phyloP scores from a whole-genome alignment of 1,139 yeast genomes.

The Yamadazyma diddensiae region DNA sequence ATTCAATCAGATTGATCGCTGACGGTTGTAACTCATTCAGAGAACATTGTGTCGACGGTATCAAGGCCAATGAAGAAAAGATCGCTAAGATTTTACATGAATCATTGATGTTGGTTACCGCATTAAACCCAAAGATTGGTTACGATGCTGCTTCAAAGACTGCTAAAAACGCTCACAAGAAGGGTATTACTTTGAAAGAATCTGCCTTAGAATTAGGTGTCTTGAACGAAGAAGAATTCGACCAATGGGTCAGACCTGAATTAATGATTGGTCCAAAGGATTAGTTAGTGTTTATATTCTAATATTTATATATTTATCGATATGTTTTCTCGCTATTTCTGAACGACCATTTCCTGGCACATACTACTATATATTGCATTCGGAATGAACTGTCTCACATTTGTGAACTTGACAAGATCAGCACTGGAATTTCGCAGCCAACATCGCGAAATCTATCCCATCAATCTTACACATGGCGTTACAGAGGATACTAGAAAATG shows the following conservation, averaged over 20 bases:
- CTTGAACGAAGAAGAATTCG: constrained; percentile 79
- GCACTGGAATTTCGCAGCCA: too few relatives aligned
- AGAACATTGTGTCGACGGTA: constrained; percentile 92
- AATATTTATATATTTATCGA: constrained; percentile 3
- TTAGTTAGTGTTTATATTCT: constrained; percentile 11
- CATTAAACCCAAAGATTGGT: constrained; percentile 97
- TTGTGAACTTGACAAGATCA: too few relatives aligned
- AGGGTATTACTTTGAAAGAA: constrained; percentile 92
- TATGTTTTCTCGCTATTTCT: too few relatives aligned
- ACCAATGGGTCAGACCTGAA: constrained; percentile 97
- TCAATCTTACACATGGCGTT: constrained; percentile 15
- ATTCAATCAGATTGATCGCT: constrained; percentile 82
- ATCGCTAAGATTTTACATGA: constrained; percentile 86
- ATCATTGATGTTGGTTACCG: constrained; percentile 96
- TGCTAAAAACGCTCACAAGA: constrained; percentile 97
- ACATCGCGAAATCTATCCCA: not conserved
- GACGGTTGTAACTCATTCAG: constrained; percentile 91
- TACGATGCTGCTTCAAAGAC: constrained; percentile 96
- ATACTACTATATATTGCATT: too few relatives aligned
- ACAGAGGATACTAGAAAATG: constrained; percentile 28
- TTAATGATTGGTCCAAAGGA: constrained; percentile 93
- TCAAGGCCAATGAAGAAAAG: constrained; percentile 82
- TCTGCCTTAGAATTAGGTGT: constrained; percentile 90
- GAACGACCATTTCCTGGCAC: too few relatives aligned
- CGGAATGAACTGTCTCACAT: too few relatives aligned